A percentile compares a stretch with the other conserved stretches of the same genome.
Conservation (phyloP, 2,329 filamentous ascomycete genomes). For the Xylaria polymorpha region DNA sequence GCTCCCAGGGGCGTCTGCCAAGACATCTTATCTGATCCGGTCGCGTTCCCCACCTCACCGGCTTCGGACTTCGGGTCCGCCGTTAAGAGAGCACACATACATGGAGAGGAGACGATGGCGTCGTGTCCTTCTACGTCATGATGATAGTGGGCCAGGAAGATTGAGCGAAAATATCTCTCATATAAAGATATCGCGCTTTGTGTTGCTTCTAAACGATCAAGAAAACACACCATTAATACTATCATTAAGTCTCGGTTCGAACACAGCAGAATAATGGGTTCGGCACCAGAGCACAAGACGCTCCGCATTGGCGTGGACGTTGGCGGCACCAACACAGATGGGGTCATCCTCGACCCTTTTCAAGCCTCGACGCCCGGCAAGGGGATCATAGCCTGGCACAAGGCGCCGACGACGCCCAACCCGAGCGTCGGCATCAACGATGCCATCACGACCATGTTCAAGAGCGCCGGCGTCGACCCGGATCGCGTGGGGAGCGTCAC, state of each 20-base stretch:
- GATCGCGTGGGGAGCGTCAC: conserved; percentile 60
- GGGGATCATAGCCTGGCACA: conserved; percentile 63
- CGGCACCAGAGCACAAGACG: conserved; percentile 30
- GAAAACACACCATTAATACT: neutral
- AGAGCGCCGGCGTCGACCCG: conserved; percentile 43
- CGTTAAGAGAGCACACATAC: neutral
- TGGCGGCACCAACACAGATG: conserved; percentile 65
- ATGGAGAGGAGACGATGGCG: conserved; percentile 4
- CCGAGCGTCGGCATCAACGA: conserved; percentile 60
- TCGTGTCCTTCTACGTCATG: conserved; percentile 1
- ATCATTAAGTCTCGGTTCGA: neutral
- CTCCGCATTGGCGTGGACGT: conserved; percentile 50
- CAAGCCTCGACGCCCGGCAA: conserved; percentile 51
- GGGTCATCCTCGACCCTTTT: conserved; percentile 61
- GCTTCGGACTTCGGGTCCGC: conserved; percentile 11
- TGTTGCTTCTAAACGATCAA: neutral
- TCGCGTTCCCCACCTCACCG: conserved; percentile 9
- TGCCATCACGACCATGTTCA: conserved; percentile 59
- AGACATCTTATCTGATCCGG: conserved; percentile 42
- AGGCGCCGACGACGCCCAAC: conserved; percentile 61
- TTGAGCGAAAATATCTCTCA: conserved; percentile 11
- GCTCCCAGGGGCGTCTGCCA: conserved; percentile 23
- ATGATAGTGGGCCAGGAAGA: neutral
- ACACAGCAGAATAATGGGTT: conserved; percentile 31
- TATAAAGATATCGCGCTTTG: neutral